phyloP scores from a whole-genome alignment of 2,329 filamentous ascomycete genomes.

The Hypoxylon sp. region DNA sequence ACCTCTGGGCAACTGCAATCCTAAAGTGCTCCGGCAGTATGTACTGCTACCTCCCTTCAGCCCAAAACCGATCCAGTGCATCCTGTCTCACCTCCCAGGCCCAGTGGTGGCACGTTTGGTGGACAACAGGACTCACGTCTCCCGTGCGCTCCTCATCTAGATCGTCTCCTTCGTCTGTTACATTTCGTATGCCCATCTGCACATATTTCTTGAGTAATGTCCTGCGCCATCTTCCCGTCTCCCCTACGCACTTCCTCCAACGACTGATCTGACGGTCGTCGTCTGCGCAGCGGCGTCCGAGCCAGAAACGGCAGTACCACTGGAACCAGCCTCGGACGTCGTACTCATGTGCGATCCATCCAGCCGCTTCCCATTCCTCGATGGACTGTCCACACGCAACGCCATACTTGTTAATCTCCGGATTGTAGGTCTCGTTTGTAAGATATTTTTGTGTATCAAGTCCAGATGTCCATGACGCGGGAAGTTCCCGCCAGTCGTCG shows the following conservation, averaged over 20 bases:
- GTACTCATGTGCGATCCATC: slow-evolving; percentile 68
- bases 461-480: slow-evolving; percentile 59
- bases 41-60: slow-evolving; percentile 33
- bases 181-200: slow-evolving; percentile 57
- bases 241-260: slow-evolving; percentile 68
- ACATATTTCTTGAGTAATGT: slow-evolving; percentile 68
- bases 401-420: slow-evolving; percentile 67
- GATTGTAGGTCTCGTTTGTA: slow-evolving; percentile 59
- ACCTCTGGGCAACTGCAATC: neutral
- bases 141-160: slow-evolving; percentile 55
- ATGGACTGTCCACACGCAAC: slow-evolving; percentile 68
- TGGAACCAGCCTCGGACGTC: slow-evolving; percentile 71
- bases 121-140: slow-evolving; percentile 69
- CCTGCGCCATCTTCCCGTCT: slow-evolving; percentile 65
- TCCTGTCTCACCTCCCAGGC: slow-evolving; percentile 67
- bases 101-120: slow-evolving; percentile 72
- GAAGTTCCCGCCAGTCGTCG: slow-evolving; percentile 65
- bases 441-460: slow-evolving; percentile 59
- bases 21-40: neutral
- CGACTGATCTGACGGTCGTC: slow-evolving; percentile 67
- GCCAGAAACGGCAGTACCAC: slow-evolving; percentile 69
- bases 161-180: slow-evolving; percentile 64
- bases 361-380: slow-evolving; percentile 68
- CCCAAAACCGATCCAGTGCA: slow-evolving; percentile 65
- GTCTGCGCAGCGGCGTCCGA: slow-evolving; percentile 65